Evolutionary conservation across 192 early-diverging fungal genomes (phyloP).

Genomic region (Blastocladiella britannica): DNA sequence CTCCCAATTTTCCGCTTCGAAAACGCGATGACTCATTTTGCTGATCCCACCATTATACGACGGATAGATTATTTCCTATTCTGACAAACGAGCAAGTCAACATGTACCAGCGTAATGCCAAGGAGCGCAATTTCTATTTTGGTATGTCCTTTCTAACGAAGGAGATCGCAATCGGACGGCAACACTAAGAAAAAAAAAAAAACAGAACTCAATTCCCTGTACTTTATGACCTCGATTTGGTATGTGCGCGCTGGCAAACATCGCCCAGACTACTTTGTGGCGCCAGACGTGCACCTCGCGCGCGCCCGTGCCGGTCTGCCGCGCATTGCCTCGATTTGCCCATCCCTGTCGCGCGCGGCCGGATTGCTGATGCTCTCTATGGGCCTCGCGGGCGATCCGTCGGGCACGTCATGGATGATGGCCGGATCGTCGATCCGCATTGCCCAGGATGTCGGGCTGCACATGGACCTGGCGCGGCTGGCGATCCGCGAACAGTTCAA

Average conservation of each 20-base stretch:
- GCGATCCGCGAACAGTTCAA: not conserved
- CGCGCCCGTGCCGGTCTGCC: not conserved
- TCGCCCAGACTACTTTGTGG: not conserved
- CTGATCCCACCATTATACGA: not conserved
- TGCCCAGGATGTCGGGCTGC: not conserved
- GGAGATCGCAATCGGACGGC: too few species aligned
- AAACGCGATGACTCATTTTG: too few species aligned
- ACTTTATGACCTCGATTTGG: not conserved
- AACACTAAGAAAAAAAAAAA: too few species aligned
- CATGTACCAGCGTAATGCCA: not conserved
- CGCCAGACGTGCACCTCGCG: not conserved
- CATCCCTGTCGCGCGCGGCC: not conserved
- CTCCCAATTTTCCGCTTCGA: not conserved
- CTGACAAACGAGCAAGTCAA: not conserved
- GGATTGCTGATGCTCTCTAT: not conserved
- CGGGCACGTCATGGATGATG: not conserved
- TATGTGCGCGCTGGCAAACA: not conserved
- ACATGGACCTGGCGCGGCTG: not conserved
- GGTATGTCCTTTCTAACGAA: too few species aligned
- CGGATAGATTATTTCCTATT: not conserved
- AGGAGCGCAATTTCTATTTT: not conserved
- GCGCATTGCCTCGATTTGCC: not conserved
- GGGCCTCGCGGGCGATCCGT: not conserved
- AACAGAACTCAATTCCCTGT: not conserved
- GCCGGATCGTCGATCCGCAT: not conserved